A percentile compares a stretch with the other conserved stretches of the same genome.
phyloP scores from a whole-genome alignment of 2,329 filamentous ascomycete genomes.

The Trichophyton verrucosum region DNA sequence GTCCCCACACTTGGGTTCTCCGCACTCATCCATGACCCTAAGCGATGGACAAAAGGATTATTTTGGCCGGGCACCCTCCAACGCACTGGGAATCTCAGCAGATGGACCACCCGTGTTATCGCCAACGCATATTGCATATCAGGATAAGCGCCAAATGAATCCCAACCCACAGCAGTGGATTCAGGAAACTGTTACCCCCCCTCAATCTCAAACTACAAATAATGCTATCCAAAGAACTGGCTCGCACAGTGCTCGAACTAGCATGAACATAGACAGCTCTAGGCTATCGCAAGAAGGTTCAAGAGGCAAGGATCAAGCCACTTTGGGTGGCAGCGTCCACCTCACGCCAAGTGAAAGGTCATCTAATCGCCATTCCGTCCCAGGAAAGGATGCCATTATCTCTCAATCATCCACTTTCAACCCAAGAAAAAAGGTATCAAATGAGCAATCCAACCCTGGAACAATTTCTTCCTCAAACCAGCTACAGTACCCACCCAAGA shows the following conservation, averaged over 20 bases:
- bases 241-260: not conserved
- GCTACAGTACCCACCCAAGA: constrained; percentile 36
- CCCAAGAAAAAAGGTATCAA: constrained; percentile 2
- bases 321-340: not conserved
- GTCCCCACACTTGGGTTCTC: constrained; percentile 42
- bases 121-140: constrained; percentile 65
- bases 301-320: not conserved
- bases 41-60: constrained; percentile 42
- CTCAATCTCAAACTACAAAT: not conserved
- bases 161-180: constrained; percentile 19
- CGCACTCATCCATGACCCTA: constrained; percentile 24
- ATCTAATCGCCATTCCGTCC: constrained; percentile 18
- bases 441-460: not conserved
- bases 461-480: constrained; percentile 12
- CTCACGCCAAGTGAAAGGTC: not conserved
- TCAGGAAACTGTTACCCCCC: constrained; percentile 17
- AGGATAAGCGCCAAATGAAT: constrained; percentile 65
- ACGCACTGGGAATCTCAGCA: not conserved
- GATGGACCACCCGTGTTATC: constrained; percentile 9
- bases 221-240: not conserved
- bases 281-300: not conserved
- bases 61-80: constrained; percentile 31
- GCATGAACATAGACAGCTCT: not conserved
- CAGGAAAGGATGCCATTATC: not conserved
- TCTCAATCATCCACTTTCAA: not conserved